Percentiles rank a stretch among this genome's conserved stretches.
These are phyloP conservation scores for Limnomonas spitsbergensis DNA, from an alignment of 139 green algal genomes.

Conservation along the genomic window DNA sequence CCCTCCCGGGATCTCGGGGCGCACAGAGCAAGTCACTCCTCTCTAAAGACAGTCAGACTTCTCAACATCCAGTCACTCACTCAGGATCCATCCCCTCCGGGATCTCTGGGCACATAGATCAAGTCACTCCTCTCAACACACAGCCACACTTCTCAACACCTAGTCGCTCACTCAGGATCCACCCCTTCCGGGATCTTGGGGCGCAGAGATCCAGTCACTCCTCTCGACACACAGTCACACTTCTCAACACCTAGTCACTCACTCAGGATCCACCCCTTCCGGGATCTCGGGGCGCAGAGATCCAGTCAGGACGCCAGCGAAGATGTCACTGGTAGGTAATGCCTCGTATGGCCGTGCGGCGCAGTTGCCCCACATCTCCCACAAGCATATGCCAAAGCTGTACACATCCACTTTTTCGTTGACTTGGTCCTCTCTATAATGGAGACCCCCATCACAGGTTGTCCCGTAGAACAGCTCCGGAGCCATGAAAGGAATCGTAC, in stretches of 20 bases:
- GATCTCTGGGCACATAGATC: no score
- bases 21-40: no score
- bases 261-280: conserved; percentile 45
- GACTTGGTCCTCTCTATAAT: conserved; percentile 34
- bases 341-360: neutral
- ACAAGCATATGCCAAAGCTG: conserved; percentile 59
- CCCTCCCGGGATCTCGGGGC: no score
- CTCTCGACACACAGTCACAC: no score
- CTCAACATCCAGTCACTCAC: no score
- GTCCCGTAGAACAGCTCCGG: conserved; percentile 65
- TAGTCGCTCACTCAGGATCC: conserved; percentile 54
- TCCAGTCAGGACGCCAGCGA: conserved; percentile 15
- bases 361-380: conserved; percentile 60
- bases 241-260: no score
- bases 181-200: conserved; percentile 48
- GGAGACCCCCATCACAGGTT: neutral
- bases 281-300: conserved; percentile 52
- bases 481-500: conserved; percentile 67
- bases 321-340: neutral
- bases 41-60: no score
- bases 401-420: conserved; percentile 50
- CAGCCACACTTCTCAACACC: no score
- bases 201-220: conserved; percentile 41
- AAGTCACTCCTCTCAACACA: no score
- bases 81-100: no score